Evolutionary conservation across 2,329 filamentous ascomycete genomes (phyloP).

Genomic region (Botrytis tulipae): DNA sequence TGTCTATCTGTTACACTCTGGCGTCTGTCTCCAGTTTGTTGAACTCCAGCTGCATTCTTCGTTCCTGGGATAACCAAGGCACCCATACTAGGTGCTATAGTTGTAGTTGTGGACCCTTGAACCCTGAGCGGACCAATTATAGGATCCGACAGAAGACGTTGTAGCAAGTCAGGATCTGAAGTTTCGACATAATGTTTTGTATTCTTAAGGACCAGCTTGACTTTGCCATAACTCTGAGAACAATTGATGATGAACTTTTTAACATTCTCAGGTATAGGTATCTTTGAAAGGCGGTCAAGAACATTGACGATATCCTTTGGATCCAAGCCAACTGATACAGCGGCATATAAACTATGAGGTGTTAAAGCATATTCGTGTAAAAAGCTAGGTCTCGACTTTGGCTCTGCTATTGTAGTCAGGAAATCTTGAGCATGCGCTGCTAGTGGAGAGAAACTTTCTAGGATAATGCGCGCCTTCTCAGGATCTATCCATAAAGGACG

Average conservation of each 20-base stretch:
- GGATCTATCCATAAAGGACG: slow-evolving; percentile 94
- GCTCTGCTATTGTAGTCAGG: slow-evolving; percentile 92
- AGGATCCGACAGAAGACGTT: slow-evolving; percentile 80
- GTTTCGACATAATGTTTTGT: slow-evolving; percentile 95
- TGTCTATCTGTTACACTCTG: slow-evolving; percentile 41
- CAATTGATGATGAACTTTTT: slow-evolving; percentile 72
- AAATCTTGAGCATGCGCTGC: slow-evolving; percentile 90
- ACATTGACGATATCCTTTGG: slow-evolving; percentile 88
- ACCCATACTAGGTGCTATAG: slow-evolving; percentile 80
- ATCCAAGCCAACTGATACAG: slow-evolving; percentile 89
- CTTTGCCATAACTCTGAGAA: slow-evolving; percentile 90
- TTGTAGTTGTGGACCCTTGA: slow-evolving; percentile 66
- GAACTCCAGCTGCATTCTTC: slow-evolving; percentile 84
- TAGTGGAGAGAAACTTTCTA: slow-evolving; percentile 90
- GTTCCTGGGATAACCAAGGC: slow-evolving; percentile 92
- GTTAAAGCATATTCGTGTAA: slow-evolving; percentile 94
- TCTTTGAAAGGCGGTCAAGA: slow-evolving; percentile 86
- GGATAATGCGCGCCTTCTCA: slow-evolving; percentile 77
- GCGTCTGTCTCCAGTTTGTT: slow-evolving; percentile 60
- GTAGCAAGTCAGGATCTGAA: slow-evolving; percentile 80
- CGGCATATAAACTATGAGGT: slow-evolving; percentile 89
- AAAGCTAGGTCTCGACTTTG: slow-evolving; percentile 82
- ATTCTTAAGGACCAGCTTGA: slow-evolving; percentile 90
- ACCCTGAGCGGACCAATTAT: slow-evolving; percentile 78
- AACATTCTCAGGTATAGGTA: slow-evolving; percentile 77